Evolutionary conservation across 495 filamentous ascomycete genomes (phyloP).

Genomic region (Aspergillus leporis): DNA sequence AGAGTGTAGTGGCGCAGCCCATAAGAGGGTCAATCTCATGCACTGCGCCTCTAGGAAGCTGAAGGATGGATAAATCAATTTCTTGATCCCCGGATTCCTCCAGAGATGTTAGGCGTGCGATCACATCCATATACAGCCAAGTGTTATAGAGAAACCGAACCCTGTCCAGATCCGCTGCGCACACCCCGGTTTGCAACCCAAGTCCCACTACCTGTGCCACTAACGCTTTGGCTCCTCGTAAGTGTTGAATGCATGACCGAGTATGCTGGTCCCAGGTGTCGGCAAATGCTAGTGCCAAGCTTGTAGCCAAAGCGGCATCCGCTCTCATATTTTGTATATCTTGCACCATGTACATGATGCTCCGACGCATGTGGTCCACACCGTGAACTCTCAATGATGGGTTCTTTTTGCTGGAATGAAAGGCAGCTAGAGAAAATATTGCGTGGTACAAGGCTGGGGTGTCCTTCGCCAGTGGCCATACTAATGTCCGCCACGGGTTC

Average conservation of each 20-base stretch:
- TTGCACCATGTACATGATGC: constrained; percentile 57
- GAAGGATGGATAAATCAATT: constrained; percentile 47
- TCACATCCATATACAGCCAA: constrained; percentile 82
- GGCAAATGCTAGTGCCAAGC: constrained; percentile 71
- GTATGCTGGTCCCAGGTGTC: constrained; percentile 79
- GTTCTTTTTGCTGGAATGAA: constrained; percentile 65
- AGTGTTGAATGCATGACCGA: constrained; percentile 71
- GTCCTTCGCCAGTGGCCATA: constrained; percentile 70
- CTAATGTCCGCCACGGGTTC: constrained; percentile 75
- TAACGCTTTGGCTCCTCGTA: constrained; percentile 67
- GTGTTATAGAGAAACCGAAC: constrained; percentile 75
- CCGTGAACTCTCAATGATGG: constrained; percentile 62
- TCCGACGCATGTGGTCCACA: constrained; percentile 71
- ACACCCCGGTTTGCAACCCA: constrained; percentile 34
- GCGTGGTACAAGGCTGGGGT: constrained; percentile 75
- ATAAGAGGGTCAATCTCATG: constrained; percentile 73
- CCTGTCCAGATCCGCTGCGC: constrained; percentile 49
- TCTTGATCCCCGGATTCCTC: constrained; percentile 58
- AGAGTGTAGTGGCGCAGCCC: constrained; percentile 71
- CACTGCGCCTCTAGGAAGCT: constrained; percentile 42
- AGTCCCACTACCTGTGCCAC: constrained; percentile 58
- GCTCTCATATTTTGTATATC: constrained; percentile 61
- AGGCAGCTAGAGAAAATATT: constrained; percentile 72
- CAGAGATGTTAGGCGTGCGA: constrained; percentile 70
- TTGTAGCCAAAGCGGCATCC: constrained; percentile 72